A percentile compares a stretch with the other conserved stretches of the same genome.
These are phyloP conservation scores for Tetrapisispora namnaoensis DNA, from an alignment of 805 yeast genomes.

Conservation along the genomic window DNA sequence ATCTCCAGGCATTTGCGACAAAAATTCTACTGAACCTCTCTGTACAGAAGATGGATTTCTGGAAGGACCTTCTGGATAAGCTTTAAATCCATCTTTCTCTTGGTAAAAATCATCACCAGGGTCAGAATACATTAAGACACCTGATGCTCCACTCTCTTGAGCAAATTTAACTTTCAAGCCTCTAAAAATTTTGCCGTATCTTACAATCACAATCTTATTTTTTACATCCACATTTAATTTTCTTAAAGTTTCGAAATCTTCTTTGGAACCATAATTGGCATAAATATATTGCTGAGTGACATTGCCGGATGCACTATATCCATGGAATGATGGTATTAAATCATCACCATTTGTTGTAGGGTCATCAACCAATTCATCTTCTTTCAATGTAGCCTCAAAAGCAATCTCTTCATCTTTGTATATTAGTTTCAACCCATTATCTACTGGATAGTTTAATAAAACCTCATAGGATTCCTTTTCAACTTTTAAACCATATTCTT, in stretches of 20 bases:
- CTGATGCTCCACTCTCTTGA: conserved; percentile 58
- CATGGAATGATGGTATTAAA: conserved; percentile 62
- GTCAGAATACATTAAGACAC: conserved; percentile 58
- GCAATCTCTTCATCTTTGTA: conserved; percentile 22
- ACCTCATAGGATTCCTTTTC: conserved; percentile 49
- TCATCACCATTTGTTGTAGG: conserved; percentile 34
- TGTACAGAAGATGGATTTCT: conserved; percentile 69
- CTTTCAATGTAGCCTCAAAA: conserved; percentile 44
- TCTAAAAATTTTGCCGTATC: conserved; percentile 59
- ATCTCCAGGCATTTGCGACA: conserved; percentile 60
- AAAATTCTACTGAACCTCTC: conserved; percentile 62
- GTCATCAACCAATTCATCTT: conserved; percentile 45
- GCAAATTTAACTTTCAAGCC: conserved; percentile 73
- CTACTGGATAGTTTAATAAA: conserved; percentile 54
- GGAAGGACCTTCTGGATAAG: conserved; percentile 72
- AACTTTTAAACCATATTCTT: conserved; percentile 49
- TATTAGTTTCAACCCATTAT: conserved; percentile 41
- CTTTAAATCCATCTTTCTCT: conserved; percentile 45
- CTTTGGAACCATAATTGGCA: conserved; percentile 57
- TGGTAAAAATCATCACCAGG: conserved; percentile 54
- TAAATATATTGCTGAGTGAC: conserved; percentile 57
- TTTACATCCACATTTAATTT: conserved; percentile 39
- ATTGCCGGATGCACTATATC: conserved; percentile 67
- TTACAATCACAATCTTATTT: conserved; percentile 54
- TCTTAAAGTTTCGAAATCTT: conserved; percentile 45